phyloP scores from a whole-genome alignment of 2,329 filamentous ascomycete genomes.

The Clarireedia homoeocarpa region DNA sequence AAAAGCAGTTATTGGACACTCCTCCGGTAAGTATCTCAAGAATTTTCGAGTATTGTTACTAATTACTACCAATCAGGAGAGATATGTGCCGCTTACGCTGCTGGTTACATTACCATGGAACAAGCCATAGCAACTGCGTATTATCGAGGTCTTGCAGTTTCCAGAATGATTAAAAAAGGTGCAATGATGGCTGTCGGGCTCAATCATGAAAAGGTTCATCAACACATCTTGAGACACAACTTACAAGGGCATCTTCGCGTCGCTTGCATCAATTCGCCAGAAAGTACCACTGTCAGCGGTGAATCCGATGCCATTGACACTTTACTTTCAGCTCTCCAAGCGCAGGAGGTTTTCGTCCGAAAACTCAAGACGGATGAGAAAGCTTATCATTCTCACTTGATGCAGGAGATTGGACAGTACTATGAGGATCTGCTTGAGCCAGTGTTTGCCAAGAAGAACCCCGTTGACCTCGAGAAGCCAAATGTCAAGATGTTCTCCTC shows the following conservation, averaged over 20 bases:
- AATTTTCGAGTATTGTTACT: not conserved
- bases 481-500: too few species aligned
- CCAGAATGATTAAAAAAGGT: conserved; percentile 19
- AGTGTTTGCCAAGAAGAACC: too few species aligned
- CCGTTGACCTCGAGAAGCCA: too few species aligned
- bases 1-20: conserved; percentile 36
- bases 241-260: not conserved
- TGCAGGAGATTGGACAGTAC: not conserved
- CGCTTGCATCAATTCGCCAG: conserved; percentile 26
- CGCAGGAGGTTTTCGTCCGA: conserved; percentile 13
- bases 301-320: conserved; percentile 8
- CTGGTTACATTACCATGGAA: conserved; percentile 27
- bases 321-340: conserved; percentile 1
- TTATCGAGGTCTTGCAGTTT: conserved; percentile 19
- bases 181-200: conserved; percentile 17
- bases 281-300: conserved; percentile 22
- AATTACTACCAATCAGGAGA: conserved; percentile 31
- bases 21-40: conserved; percentile 28
- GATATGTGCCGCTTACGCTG: conserved; percentile 38
- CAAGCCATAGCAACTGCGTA: conserved; percentile 39
- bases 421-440: too few species aligned
- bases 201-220: not conserved
- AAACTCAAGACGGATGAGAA: conserved; percentile 7
- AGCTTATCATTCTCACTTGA: conserved; percentile 9
- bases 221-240: not conserved